phyloP scores from a whole-genome alignment of 345 rosid genomes.

The Populus tremula region DNA sequence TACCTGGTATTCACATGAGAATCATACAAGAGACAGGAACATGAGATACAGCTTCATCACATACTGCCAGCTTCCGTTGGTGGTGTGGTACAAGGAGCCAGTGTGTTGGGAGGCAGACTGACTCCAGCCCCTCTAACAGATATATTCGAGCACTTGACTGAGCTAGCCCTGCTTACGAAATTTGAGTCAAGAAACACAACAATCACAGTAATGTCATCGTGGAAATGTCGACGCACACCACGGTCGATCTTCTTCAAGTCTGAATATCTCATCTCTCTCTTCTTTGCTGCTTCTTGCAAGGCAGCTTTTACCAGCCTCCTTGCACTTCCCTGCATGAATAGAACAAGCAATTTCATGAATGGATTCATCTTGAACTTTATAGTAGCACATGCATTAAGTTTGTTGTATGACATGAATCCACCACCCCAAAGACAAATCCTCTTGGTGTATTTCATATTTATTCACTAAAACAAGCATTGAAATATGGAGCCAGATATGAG shows the following conservation, averaged over 20 bases:
- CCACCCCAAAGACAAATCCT: background rate
- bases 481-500: background rate
- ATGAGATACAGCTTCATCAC: conserved; percentile 19
- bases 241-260: conserved; percentile 95
- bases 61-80: conserved; percentile 42
- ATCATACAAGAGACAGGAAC: conserved; percentile 25
- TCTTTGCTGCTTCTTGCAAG: conserved; percentile 83
- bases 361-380: background rate
- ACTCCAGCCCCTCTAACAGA: conserved; percentile 77
- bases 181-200: conserved; percentile 80
- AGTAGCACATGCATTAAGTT: background rate
- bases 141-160: conserved; percentile 37
- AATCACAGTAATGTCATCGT: conserved; percentile 84
- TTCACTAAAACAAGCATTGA: background rate
- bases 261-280: conserved; percentile 92
- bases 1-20: conserved; percentile 45
- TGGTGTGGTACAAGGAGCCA: conserved; percentile 60
- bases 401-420: background rate
- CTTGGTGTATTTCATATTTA: background rate
- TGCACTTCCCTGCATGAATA: conserved; percentile 65
- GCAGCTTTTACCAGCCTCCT: conserved; percentile 80
- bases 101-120: conserved; percentile 47
- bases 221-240: conserved; percentile 89
- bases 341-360: background rate
- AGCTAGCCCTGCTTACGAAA: conserved; percentile 49